Percentiles rank a stretch among this genome's conserved stretches.
Evolutionary conservation across 2,329 filamentous ascomycete genomes (phyloP).

Genomic region (Aphanocladium album): DNA sequence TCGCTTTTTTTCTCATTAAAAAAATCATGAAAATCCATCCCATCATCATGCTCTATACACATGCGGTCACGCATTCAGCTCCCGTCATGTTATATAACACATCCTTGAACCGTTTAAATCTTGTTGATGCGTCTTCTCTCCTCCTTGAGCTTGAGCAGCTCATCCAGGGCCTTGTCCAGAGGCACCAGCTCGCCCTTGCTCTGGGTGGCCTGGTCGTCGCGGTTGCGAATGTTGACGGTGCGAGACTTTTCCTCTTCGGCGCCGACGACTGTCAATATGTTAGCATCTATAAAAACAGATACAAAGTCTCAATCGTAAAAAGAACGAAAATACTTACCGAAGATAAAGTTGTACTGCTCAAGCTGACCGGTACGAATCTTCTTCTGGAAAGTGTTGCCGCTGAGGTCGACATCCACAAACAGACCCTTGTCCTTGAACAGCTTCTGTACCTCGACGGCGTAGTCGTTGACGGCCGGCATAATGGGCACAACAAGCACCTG

Average conservation of each 20-base stretch:
- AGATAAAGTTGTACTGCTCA: constrained; percentile 79
- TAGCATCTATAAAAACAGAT: constrained; percentile 1
- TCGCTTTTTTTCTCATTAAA: background rate
- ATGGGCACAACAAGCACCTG: constrained; percentile 60
- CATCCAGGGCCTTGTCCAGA: constrained; percentile 52
- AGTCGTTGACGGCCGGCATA: constrained; percentile 72
- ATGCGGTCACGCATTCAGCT: background rate
- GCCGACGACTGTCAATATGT: constrained; percentile 47
- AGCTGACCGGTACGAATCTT: constrained; percentile 81
- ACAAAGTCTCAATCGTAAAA: background rate
- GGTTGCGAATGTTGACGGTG: constrained; percentile 59
- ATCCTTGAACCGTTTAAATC: too few species aligned
- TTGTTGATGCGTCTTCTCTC: constrained; percentile 38
- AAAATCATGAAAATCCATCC: background rate
- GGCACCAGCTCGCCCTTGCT: constrained; percentile 55
- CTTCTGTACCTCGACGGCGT: constrained; percentile 68
- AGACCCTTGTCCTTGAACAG: constrained; percentile 64
- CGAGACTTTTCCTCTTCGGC: constrained; percentile 56
- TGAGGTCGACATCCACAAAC: constrained; percentile 54
- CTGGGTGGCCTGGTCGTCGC: constrained; percentile 58
- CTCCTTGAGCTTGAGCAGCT: constrained; percentile 47
- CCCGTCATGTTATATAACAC: too few species aligned
- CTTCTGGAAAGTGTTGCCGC: constrained; percentile 80
- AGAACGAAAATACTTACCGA: constrained; percentile 44
- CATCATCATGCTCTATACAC: background rate